Evolutionary conservation across 768 basidiomycete species (phyloP).

Genomic region (Serendipita sp.): DNA sequence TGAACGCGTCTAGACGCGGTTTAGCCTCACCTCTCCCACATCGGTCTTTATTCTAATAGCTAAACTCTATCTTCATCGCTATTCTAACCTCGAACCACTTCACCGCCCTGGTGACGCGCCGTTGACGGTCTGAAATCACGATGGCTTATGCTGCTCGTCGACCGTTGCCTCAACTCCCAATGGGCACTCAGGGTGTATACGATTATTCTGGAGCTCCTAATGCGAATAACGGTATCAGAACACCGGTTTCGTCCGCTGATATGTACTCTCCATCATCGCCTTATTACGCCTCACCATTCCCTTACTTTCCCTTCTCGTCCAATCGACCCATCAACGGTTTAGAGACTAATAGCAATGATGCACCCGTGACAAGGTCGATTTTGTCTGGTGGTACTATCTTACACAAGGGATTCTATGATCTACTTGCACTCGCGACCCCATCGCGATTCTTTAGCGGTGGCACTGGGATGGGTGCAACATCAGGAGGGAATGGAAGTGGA

Average conservation of each 20-base stretch:
- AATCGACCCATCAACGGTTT: not conserved
- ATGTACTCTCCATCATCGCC: not conserved
- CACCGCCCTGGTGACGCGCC: too few species aligned
- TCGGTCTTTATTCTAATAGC: too few species aligned
- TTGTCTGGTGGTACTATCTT: conserved; percentile 55
- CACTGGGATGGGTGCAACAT: conserved; percentile 12
- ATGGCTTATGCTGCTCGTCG: not conserved
- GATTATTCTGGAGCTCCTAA: not conserved
- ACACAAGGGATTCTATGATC: conserved; percentile 83
- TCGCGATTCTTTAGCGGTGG: conserved; percentile 48
- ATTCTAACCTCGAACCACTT: too few species aligned
- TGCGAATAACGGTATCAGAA: not conserved
- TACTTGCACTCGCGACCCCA: conserved; percentile 52
- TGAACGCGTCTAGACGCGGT: too few species aligned
- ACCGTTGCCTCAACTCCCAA: not conserved
- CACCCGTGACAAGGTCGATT: conserved; percentile 18
- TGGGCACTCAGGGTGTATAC: not conserved
- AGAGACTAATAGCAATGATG: not conserved
- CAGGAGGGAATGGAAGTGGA: conserved; percentile 20
- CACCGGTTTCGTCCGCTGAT: conserved; percentile 2
- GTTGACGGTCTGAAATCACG: not conserved
- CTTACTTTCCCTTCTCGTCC: not conserved
- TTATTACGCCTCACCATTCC: not conserved
- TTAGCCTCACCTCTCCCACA: too few species aligned
- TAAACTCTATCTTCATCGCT: too few species aligned